Conservation (phyloP, 495 filamentous ascomycete species). For the Penicillium verhagenii region DNA sequence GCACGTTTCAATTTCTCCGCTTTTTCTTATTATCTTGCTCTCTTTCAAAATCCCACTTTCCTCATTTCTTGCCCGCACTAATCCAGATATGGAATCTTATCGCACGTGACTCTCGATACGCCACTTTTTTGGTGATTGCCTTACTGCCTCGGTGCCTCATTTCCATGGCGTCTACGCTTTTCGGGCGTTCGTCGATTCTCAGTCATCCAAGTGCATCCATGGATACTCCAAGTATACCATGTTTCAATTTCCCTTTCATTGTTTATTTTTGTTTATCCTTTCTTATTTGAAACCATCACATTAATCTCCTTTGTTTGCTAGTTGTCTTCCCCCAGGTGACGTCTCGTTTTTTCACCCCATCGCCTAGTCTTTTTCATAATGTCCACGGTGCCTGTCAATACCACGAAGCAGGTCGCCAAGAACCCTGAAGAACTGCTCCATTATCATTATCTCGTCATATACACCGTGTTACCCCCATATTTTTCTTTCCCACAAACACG, state of each 20-base stretch:
- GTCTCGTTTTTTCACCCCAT: not conserved
- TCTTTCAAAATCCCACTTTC: conserved; percentile 12
- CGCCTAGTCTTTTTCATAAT: not conserved
- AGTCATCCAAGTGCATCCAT: too few species aligned
- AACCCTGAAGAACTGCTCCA: not conserved
- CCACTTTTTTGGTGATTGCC: not conserved
- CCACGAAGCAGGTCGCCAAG: too few species aligned
- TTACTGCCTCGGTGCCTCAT: not conserved
- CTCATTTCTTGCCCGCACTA: conserved; percentile 12
- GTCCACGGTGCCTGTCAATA: too few species aligned
- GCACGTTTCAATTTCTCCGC: not conserved
- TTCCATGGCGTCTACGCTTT: not conserved
- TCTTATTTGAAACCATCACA: not conserved
- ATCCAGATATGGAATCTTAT: conserved; percentile 17
- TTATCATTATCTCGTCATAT: too few species aligned
- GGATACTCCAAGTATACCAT: too few species aligned
- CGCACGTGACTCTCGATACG: conserved; percentile 27
- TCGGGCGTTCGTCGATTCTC: too few species aligned
- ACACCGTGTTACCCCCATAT: too few species aligned
- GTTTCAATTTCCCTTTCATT: not conserved
- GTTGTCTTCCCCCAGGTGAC: not conserved
- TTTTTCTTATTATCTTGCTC: not conserved
- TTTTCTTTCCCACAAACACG: too few species aligned
- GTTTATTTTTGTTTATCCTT: not conserved
- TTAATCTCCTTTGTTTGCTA: not conserved